These are phyloP conservation scores for Begonia loranthoides DNA, from an alignment of 306 rosid genomes.

Conservation along the genomic window DNA sequence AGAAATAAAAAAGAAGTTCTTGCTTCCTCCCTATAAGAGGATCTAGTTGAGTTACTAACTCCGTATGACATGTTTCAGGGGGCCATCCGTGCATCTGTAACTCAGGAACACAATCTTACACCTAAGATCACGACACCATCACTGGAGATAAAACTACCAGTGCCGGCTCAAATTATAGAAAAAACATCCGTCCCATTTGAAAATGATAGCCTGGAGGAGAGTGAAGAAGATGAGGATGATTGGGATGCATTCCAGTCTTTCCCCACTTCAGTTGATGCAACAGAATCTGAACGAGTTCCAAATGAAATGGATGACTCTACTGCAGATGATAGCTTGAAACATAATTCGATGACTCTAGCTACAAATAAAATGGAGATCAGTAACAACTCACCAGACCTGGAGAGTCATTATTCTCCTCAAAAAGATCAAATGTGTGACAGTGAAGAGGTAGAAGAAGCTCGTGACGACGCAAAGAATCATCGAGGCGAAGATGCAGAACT, in stretches of 20 bases:
- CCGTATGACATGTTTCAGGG: constrained; percentile 28
- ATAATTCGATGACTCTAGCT: background rate
- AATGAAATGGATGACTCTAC: constrained; percentile 17
- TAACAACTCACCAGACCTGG: constrained; percentile 1
- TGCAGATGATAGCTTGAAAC: constrained; percentile 1
- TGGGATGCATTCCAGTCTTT: constrained; percentile 96
- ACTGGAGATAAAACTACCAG: constrained; percentile 56
- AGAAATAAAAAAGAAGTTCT: background rate
- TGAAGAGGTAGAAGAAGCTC: constrained; percentile 7
- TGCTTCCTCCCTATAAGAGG: background rate
- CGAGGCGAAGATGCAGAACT: constrained; percentile 18
- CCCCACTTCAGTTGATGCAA: constrained; percentile 38
- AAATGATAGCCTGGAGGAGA: constrained; percentile 6
- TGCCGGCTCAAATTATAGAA: constrained; percentile 32
- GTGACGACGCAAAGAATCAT: constrained; percentile 12
- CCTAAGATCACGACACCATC: constrained; percentile 34
- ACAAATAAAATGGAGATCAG: background rate
- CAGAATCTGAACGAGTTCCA: constrained; percentile 9
- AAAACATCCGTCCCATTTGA: constrained; percentile 17
- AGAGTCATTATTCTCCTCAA: constrained; percentile 1
- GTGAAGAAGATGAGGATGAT: constrained; percentile 51
- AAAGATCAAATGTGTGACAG: background rate
- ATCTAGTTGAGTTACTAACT: background rate
- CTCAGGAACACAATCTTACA: constrained; percentile 39
- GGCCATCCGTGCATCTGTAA: constrained; percentile 80